These are phyloP conservation scores for Daucus carota DNA, from an alignment of 129 eudicot species.

Conservation along the genomic window DH1_v3.0 NC_030387.2:40622501-40623000, in stretches of 20 bases:
- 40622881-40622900: background rate
- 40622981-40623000: background rate
- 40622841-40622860: background rate
- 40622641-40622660: slow-evolving; percentile 95
- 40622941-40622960: background rate
- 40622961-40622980: background rate
- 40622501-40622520: slow-evolving; percentile 27
- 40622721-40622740: background rate
- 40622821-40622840: background rate
- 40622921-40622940: background rate
- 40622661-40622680: slow-evolving; percentile 66
- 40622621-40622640: slow-evolving; percentile 96
- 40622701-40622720: background rate
- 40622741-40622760: background rate
- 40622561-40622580: slow-evolving; percentile 98
- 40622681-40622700: background rate
- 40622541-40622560: slow-evolving; percentile 79
- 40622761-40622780: background rate
- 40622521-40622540: slow-evolving; percentile 90
- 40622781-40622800: background rate
- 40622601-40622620: slow-evolving; percentile 97
- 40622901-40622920: background rate
- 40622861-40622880: background rate
- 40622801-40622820: background rate
- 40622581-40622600: slow-evolving; percentile 81